phyloP scores from a whole-genome alignment of 371 early-diverging fungal genomes.

The Zancudomyces culisetae region DNA sequence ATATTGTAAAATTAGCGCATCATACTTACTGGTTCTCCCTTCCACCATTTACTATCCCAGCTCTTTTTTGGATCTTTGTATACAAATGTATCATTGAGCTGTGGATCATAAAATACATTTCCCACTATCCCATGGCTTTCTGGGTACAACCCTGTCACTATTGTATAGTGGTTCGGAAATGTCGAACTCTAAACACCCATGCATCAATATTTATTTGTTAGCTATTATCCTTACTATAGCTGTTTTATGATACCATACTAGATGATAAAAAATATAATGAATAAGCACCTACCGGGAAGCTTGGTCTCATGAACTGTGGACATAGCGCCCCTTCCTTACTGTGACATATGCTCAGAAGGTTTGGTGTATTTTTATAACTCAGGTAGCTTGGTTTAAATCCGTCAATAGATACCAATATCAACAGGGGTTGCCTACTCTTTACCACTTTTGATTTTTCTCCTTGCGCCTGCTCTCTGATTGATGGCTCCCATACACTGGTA shows the following conservation, averaged over 20 bases:
- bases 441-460: too few relatives aligned
- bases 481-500: too few relatives aligned
- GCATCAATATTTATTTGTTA: not conserved
- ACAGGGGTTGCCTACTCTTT: too few relatives aligned
- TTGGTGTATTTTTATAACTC: conserved; percentile 46
- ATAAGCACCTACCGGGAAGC: conserved; percentile 3
- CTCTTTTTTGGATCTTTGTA: conserved; percentile 36
- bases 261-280: conserved; percentile 28
- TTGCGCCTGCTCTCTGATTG: too few relatives aligned
- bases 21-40: conserved; percentile 60
- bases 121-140: conserved; percentile 82
- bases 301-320: conserved; percentile 21
- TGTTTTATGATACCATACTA: conserved; percentile 28
- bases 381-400: conserved; percentile 78
- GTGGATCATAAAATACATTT: conserved; percentile 71
- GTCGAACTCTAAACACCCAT: conserved; percentile 22
- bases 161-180: conserved; percentile 86
- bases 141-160: conserved; percentile 82
- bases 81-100: conserved; percentile 45
- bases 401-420: conserved; percentile 79
- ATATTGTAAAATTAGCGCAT: not conserved
- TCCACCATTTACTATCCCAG: conserved; percentile 54
- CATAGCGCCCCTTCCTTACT: conserved; percentile 16
- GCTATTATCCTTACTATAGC: not conserved
- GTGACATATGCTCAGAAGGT: conserved; percentile 35